Percentiles rank a stretch among this genome's conserved stretches.
These are phyloP conservation scores for Pseudocercospora ulei DNA, from an alignment of 2,329 filamentous ascomycete species.

Conservation along the genomic window DNA sequence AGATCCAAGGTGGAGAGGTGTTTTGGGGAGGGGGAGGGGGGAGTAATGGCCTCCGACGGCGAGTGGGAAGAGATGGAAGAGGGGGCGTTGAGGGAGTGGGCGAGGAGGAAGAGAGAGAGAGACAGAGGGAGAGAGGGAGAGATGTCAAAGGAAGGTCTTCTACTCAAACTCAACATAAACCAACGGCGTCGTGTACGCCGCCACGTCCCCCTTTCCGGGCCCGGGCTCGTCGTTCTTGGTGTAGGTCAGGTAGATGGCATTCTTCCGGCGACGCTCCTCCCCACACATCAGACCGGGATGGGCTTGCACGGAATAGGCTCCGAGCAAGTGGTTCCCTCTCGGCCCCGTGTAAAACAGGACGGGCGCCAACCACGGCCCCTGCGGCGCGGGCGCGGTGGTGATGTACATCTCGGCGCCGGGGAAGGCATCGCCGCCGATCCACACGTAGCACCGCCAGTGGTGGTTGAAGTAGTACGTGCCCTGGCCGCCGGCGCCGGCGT, in stretches of 20 bases:
- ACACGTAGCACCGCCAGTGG: conserved; percentile 25
- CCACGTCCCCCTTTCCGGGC: conserved; percentile 7
- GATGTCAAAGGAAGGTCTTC: too few relatives aligned
- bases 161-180: conserved; percentile 19
- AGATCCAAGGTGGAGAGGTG: too few relatives aligned
- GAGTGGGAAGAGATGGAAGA: too few relatives aligned
- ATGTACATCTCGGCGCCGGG: conserved; percentile 22
- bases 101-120: too few relatives aligned
- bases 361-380: conserved; percentile 25
- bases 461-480: conserved; percentile 27
- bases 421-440: conserved; percentile 26
- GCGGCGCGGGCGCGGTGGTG: conserved; percentile 24
- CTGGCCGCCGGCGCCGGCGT: conserved; percentile 24
- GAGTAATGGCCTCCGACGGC: too few relatives aligned
- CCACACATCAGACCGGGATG: conserved; percentile 15
- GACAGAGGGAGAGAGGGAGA: too few relatives aligned
- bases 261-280: conserved; percentile 15
- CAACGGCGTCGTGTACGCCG: conserved; percentile 18
- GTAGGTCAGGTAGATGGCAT: conserved; percentile 19
- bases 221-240: conserved; percentile 17
- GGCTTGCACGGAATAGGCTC: conserved; percentile 19
- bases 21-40: too few relatives aligned
- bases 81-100: too few relatives aligned
- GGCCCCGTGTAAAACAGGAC: conserved; percentile 15
- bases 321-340: conserved; percentile 13